Evolutionary conservation across 2,329 filamentous ascomycete genomes (phyloP), one percentile per base, ranked within the genome.

Genomic region (Neonectria ditissima): DNA sequence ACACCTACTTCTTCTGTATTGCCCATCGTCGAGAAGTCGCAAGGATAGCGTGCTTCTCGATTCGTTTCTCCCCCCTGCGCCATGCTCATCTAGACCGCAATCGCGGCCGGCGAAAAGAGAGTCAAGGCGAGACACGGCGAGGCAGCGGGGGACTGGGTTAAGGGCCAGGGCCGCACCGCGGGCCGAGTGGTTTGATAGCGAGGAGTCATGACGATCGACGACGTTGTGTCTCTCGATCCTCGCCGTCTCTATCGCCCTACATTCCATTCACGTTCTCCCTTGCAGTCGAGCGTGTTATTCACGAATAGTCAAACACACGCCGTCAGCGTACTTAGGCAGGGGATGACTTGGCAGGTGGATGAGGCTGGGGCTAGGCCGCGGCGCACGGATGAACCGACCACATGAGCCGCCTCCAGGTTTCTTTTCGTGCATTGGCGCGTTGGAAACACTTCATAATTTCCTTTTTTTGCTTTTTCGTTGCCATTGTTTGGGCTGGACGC

Each of bases 41-140:
- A 37, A 43, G 32, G 44, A 69, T 57, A 69, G 60, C 55, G 30
- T 57, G 62, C 55, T 68, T 32, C 62, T 68, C 47, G n/a, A 3
- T n/a, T 11, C 44, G 13, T 26, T 5, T n/a, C 6, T 14, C 2
- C 16, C 47, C 47, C 26, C 11, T 50, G 47, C 9, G 26, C 45
- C 34, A 41, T 54, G 22, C 16, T 37, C 41, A 34, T 63, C 41
- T 60, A 65, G 69, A 66, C 58, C 63, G 47, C 47, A 62, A 57
- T 20, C 58, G 34, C 30, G 18, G 26, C 53, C 39, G 45, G 30
- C 11, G 30, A 45, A 66, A 37, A 57, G 53, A 56, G 22, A 22
- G 32, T 50, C 55, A 37, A 55, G 57, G 63, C 24, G 51, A 62
- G 59, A 68, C 58, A 62, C 51, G 63, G 55, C 50, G 43, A 45